Evolutionary conservation across 495 filamentous ascomycete genomes (phyloP).

Genomic region (Daldinia childiae): DNA sequence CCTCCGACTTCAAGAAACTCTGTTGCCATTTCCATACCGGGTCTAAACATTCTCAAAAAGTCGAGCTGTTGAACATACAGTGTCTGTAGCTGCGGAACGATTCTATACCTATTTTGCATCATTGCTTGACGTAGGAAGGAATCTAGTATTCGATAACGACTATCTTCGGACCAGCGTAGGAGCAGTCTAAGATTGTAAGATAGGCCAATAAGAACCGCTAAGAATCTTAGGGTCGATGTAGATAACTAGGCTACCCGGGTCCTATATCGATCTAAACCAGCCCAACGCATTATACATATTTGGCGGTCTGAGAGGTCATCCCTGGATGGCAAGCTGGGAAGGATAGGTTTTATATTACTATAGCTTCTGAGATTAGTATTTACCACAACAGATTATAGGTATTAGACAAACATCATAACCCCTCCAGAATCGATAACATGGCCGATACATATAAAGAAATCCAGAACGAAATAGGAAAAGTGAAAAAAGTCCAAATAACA

Average conservation of each 20-base stretch:
- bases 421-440: neutral
- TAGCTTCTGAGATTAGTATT: neutral
- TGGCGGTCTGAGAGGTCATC: slow-evolving; percentile 1
- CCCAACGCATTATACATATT: neutral
- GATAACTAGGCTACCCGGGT: neutral
- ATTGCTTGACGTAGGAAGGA: neutral
- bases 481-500: neutral
- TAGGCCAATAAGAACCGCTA: slow-evolving; percentile 17
- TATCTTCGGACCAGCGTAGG: neutral
- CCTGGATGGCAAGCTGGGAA: slow-evolving; percentile 7
- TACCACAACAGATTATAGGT: too few species aligned
- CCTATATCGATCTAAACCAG: neutral
- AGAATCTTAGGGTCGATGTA: slow-evolving; percentile 1
- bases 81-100: slow-evolving; percentile 5
- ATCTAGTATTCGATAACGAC: neutral
- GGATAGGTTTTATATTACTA: neutral
- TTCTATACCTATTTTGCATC: neutral
- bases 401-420: too few species aligned
- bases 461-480: neutral
- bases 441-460: neutral
- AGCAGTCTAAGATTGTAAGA: slow-evolving; percentile 6
- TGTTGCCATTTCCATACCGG: neutral
- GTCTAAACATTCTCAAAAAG: neutral
- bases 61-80: slow-evolving; percentile 7
- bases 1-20: slow-evolving; percentile 1